Evolutionary conservation across 1,284 basidiomycete species (phyloP).

Genomic region (Microbotryum intermedium): DNA sequence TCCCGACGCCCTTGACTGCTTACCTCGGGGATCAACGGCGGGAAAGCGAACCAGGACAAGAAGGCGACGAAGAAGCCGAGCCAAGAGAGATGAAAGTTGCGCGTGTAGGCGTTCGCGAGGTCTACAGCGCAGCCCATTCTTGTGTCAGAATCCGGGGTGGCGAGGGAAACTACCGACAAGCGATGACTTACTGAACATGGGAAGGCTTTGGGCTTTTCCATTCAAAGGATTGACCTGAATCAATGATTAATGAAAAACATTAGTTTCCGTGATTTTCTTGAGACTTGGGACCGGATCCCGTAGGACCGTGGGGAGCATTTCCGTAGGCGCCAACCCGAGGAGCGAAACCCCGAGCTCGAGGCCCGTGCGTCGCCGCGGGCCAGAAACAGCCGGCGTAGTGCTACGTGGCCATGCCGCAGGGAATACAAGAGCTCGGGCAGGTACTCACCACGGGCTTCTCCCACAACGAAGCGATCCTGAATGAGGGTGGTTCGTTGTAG

Average conservation of each 20-base stretch:
- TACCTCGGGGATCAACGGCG: conserved; percentile 51
- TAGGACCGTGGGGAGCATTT: too few species aligned
- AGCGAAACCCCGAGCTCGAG: too few species aligned
- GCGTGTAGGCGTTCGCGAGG: conserved; percentile 48
- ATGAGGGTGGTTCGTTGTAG: not conserved
- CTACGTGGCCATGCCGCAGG: conserved; percentile 30
- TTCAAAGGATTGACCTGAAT: conserved; percentile 49
- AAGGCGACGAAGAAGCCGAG: conserved; percentile 48
- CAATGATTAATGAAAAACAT: conserved; percentile 35
- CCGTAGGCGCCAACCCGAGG: too few species aligned
- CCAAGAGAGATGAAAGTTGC: conserved; percentile 45
- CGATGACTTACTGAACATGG: conserved; percentile 42
- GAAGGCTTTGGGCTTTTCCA: conserved; percentile 51
- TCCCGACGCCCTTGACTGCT: too few species aligned
- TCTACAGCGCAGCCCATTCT: conserved; percentile 17
- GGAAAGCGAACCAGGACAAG: conserved; percentile 59
- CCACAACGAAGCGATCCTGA: not conserved
- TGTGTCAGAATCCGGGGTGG: too few species aligned
- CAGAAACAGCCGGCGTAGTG: too few species aligned
- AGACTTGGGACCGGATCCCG: too few species aligned
- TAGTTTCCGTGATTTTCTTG: not conserved
- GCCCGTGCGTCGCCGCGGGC: too few species aligned
- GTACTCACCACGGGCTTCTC: conserved; percentile 5
- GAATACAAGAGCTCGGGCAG: conserved; percentile 3
- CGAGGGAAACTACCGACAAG: too few species aligned